Percentiles rank a stretch among this genome's conserved stretches.
phyloP scores from a whole-genome alignment of 164 flowering plant species.

The Tetrastigma voinierianum region DNA sequence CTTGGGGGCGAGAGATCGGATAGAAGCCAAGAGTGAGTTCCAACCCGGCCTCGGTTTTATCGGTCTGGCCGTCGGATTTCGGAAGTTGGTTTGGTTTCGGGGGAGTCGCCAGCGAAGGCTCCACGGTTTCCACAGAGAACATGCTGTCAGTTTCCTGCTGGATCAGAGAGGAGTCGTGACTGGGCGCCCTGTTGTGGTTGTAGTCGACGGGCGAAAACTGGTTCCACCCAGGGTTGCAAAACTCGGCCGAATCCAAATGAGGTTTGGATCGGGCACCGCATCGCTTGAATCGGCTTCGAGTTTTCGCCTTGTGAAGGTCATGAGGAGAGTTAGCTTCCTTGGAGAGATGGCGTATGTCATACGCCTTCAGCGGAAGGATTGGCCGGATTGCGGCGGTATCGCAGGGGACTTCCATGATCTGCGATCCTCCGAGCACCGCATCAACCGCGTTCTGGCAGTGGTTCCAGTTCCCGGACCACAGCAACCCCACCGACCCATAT shows the following conservation, averaged over 20 bases:
- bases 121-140: slow-evolving; percentile 23
- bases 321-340: slow-evolving; percentile 2
- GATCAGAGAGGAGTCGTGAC: not conserved
- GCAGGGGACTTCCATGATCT: slow-evolving; percentile 35
- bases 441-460: slow-evolving; percentile 78
- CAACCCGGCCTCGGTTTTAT: slow-evolving; percentile 12
- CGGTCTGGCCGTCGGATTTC: slow-evolving; percentile 3
- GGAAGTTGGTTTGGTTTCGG: not conserved
- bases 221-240: not conserved
- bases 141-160: slow-evolving; percentile 7
- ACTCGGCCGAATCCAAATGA: not conserved
- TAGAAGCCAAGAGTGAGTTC: slow-evolving; percentile 26
- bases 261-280: not conserved
- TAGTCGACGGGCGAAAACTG: too few relatives aligned
- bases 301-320: slow-evolving; percentile 3
- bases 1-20: not conserved
- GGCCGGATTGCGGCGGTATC: slow-evolving; percentile 3
- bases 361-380: slow-evolving; percentile 21
- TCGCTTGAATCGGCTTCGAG: slow-evolving; percentile 17
- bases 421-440: slow-evolving; percentile 56
- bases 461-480: slow-evolving; percentile 75
- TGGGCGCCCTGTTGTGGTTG: not conserved
- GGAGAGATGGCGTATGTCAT: slow-evolving; percentile 48
- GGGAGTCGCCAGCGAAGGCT: slow-evolving; percentile 8
- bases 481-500: slow-evolving; percentile 70